Percentiles rank a stretch among this genome's conserved stretches.
These are phyloP conservation scores for Colletotrichum phormii DNA, from an alignment of 2,329 filamentous ascomycete species.

Conservation along the genomic window DNA sequence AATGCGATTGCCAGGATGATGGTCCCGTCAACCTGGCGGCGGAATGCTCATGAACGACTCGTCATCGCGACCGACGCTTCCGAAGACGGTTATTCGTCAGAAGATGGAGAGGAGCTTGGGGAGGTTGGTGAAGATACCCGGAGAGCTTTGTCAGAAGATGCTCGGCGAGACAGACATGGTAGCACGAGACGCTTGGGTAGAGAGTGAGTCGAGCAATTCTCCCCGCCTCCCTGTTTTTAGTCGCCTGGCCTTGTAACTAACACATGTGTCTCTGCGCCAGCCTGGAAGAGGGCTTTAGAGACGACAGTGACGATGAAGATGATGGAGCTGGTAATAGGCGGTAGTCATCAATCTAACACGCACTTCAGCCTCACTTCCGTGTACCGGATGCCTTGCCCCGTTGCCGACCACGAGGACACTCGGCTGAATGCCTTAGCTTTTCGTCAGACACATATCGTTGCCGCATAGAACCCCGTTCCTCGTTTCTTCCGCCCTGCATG, in stretches of 20 bases:
- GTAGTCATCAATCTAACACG: slow-evolving; percentile 30
- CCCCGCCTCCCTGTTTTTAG: neutral
- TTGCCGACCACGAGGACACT: slow-evolving; percentile 17
- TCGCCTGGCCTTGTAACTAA: neutral
- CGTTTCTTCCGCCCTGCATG: slow-evolving; percentile 1
- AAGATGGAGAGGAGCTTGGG: slow-evolving; percentile 77
- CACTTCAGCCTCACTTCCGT: slow-evolving; percentile 18
- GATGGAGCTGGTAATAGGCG: slow-evolving; percentile 37
- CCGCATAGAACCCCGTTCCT: slow-evolving; percentile 2
- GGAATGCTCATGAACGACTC: slow-evolving; percentile 53
- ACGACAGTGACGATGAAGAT: slow-evolving; percentile 58
- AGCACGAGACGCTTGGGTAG: slow-evolving; percentile 75
- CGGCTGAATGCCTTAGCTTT: slow-evolving; percentile 4
- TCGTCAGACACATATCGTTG: neutral
- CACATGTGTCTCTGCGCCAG: slow-evolving; percentile 43
- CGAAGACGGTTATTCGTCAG: slow-evolving; percentile 68
- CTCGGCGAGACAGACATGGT: slow-evolving; percentile 54
- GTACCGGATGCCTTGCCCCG: neutral
- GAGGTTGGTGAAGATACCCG: slow-evolving; percentile 65
- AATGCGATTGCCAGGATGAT: slow-evolving; percentile 52
- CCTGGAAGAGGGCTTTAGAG: slow-evolving; percentile 68
- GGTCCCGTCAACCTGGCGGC: slow-evolving; percentile 61
- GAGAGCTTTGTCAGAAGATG: slow-evolving; percentile 52
- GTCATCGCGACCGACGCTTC: slow-evolving; percentile 53
- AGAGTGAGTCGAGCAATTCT: slow-evolving; percentile 63